A percentile compares a stretch with the other conserved stretches of the same genome.
Evolutionary conservation across 2,329 filamentous ascomycete species (phyloP).

Genomic region (Xylariaceae sp.): DNA sequence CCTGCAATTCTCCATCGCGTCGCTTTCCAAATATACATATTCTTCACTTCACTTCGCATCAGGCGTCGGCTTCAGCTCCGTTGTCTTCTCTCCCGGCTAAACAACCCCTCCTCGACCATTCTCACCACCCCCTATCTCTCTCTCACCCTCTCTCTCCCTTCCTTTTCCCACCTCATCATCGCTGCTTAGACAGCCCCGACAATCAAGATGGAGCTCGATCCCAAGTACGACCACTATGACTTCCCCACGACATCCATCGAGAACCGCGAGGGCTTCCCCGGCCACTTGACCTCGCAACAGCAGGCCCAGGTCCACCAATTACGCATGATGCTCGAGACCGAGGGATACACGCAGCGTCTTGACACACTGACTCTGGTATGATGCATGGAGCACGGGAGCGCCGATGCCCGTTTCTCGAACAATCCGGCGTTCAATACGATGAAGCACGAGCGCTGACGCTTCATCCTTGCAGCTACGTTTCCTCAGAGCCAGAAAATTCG

Average conservation of each 20-base stretch:
- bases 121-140: background rate
- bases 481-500: slow-evolving; percentile 90
- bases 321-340: slow-evolving; percentile 74
- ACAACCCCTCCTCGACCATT: background rate
- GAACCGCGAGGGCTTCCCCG: slow-evolving; percentile 71
- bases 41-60: background rate
- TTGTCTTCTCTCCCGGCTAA: background rate
- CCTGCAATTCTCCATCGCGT: background rate
- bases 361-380: slow-evolving; percentile 85
- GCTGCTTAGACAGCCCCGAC: slow-evolving; percentile 25
- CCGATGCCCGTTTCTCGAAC: background rate
- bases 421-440: background rate
- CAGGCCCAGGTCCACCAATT: slow-evolving; percentile 86
- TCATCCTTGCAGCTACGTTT: slow-evolving; percentile 63
- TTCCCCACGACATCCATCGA: slow-evolving; percentile 75
- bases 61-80: background rate
- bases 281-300: slow-evolving; percentile 79
- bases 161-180: background rate
- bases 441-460: slow-evolving; percentile 1
- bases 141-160: background rate
- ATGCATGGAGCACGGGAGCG: background rate
- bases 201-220: slow-evolving; percentile 57
- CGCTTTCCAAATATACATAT: background rate
- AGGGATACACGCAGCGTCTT: slow-evolving; percentile 75
- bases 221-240: slow-evolving; percentile 96